Evolutionary conservation across 441 rosid species (phyloP).

Genomic region (Macaranga tanarius): DNA sequence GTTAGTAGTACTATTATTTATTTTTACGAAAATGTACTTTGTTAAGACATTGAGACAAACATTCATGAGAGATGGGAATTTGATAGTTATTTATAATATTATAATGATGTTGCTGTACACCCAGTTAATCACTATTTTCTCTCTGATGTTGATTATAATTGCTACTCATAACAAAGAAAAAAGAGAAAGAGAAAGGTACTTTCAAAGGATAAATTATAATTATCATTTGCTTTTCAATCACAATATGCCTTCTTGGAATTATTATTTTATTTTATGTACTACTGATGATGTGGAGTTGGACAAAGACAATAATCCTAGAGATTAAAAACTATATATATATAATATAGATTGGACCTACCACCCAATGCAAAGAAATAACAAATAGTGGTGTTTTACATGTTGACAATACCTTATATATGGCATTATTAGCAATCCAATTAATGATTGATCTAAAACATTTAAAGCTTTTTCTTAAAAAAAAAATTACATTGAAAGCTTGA

Average conservation of each 20-base stretch:
- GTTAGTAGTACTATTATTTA: too few relatives aligned
- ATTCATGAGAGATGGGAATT: background rate
- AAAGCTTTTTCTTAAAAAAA: background rate
- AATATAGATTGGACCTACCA: too few relatives aligned
- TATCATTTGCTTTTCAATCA: background rate
- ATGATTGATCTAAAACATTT: too few relatives aligned
- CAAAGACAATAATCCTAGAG: background rate
- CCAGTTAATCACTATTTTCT: background rate
- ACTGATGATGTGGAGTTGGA: constrained; percentile 5
- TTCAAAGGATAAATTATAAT: constrained; percentile 21
- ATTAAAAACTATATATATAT: too few relatives aligned
- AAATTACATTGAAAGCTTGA: too few relatives aligned
- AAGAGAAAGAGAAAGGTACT: background rate
- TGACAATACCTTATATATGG: too few relatives aligned
- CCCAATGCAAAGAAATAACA: background rate
- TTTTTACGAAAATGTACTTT: too few relatives aligned
- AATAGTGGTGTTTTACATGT: constrained; percentile 3
- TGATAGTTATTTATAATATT: too few relatives aligned
- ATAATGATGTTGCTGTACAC: too few relatives aligned
- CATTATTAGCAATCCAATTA: too few relatives aligned
- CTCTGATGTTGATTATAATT: background rate
- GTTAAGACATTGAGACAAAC: background rate
- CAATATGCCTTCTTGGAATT: background rate
- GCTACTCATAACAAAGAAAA: background rate
- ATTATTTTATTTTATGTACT: background rate